Percentiles rank a stretch among this genome's conserved stretches.
Evolutionary conservation across 2,329 filamentous ascomycete species (phyloP).

Genomic region (Chaetomiaceae sp.): DNA sequence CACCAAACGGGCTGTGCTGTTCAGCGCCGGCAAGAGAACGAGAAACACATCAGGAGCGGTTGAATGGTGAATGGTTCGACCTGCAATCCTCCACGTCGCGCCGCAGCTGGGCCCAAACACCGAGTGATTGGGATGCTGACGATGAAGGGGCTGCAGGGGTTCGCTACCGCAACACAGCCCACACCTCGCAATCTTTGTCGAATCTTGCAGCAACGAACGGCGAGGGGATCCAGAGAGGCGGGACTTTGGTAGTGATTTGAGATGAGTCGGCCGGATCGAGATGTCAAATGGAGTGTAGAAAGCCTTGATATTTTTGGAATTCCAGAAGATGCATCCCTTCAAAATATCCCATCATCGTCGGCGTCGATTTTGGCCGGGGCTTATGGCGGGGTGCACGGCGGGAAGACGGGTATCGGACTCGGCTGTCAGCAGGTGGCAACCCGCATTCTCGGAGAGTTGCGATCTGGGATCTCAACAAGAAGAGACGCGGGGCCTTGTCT

Average conservation of each 20-base stretch:
- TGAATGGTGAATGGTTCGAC: slow-evolving; percentile 28
- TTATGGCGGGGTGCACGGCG: not conserved
- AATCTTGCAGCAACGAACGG: too few species aligned
- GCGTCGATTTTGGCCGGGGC: not conserved
- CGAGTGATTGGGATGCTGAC: slow-evolving; percentile 25
- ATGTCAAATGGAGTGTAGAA: not conserved
- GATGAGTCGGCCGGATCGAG: not conserved
- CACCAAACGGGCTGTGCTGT: too few species aligned
- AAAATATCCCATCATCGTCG: not conserved
- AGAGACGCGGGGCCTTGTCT: slow-evolving; percentile 4
- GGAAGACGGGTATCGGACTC: slow-evolving; percentile 1
- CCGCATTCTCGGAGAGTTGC: slow-evolving; percentile 13
- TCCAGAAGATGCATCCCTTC: too few species aligned
- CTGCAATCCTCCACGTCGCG: slow-evolving; percentile 30
- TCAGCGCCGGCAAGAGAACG: not conserved
- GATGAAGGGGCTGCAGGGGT: slow-evolving; percentile 8
- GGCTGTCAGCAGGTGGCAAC: slow-evolving; percentile 1
- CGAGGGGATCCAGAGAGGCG: too few species aligned
- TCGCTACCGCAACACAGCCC: slow-evolving; percentile 9
- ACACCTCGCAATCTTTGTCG: not conserved
- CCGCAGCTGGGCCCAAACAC: slow-evolving; percentile 28
- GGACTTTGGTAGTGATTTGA: not conserved
- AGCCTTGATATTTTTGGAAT: too few species aligned
- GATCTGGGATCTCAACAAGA: slow-evolving; percentile 19
- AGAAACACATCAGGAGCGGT: slow-evolving; percentile 13